Base-by-base conservation (phyloP, 495 filamentous ascomycete species). In the Xylaria longipes region DNA sequence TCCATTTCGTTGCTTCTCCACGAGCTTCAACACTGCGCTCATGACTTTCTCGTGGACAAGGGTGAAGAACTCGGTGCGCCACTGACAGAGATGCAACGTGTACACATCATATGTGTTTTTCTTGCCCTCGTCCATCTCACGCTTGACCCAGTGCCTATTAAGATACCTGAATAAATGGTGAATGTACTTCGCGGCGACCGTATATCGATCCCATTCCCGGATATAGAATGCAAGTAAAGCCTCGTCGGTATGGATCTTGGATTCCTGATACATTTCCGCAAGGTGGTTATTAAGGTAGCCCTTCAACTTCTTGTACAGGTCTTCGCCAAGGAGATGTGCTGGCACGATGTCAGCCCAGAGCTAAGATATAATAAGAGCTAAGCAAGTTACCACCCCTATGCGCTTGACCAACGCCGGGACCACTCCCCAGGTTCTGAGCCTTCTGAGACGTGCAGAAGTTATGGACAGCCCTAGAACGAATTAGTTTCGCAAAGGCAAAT, bases 361-460 rank as follows among this genome's bases (percentile, higher is more conserved):
- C 20, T 8, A 25, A 8, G 52, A 52, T 37, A 48, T 25, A 22
- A 58, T 57, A 22, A 6, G 22, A 35, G 75, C 69, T 73, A 62
- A 43, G 31, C 56, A 22, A 41, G 39, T 62, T 83, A 94, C 94
- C 94, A 81, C 95, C 95, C 68, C 95, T 88, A 81, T 96, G 92
- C 62, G 90, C 86, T 22, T 80, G 87, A 63, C 83, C 80, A 72
- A 80, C 78, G 31, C 72, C 71, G n/a, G 74, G 80, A 3, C 77
- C 73, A 9, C 15, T 29, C 58, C 46, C 29, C 60, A 84, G 74
- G 11, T 80, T 81, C 39, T 94, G 90, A 2, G 94, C 94, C 81
- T 98, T 98, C 79, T 97, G 97, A 37, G 97, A 97, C 67, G 97
- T 98, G 82, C 96, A 99, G 79, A 99, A 99, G 84, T 99, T 97